Percentiles rank a stretch among this genome's conserved stretches.
Evolutionary conservation across 1,284 basidiomycete genomes (phyloP).

Genomic region (Sutorius eximius): DNA sequence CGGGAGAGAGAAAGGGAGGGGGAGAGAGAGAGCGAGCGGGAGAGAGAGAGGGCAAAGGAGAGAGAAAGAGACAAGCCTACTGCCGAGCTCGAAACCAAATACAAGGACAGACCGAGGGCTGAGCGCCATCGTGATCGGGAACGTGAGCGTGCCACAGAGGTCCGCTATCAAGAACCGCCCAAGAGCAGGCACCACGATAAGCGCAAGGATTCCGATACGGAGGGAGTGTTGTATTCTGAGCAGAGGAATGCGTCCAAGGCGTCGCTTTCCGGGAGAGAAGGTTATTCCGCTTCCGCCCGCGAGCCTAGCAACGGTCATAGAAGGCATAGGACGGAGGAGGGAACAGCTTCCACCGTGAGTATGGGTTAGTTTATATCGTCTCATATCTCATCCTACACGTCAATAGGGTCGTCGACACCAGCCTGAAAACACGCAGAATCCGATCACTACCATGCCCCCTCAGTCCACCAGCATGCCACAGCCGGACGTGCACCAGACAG

Average conservation of each 20-base stretch:
- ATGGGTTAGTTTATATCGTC: constrained; percentile 16
- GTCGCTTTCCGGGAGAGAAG: constrained; percentile 33
- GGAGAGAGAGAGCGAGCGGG: constrained; percentile 13
- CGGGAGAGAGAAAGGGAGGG: constrained; percentile 18
- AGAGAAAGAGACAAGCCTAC: constrained; percentile 21
- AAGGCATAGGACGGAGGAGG: constrained; percentile 36
- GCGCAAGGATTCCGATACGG: constrained; percentile 36
- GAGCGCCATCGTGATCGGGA: constrained; percentile 36
- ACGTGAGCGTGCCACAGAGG: constrained; percentile 28
- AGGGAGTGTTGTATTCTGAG: constrained; percentile 27
- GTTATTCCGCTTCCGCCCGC: constrained; percentile 24
- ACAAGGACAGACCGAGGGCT: constrained; percentile 29
- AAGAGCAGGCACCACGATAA: constrained; percentile 27
- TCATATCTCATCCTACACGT: constrained; percentile 10
- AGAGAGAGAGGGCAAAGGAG: constrained; percentile 17
- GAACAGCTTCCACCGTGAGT: constrained; percentile 28
- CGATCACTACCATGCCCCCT: constrained; percentile 20
- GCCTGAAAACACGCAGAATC: constrained; percentile 32
- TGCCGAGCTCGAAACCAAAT: constrained; percentile 28
- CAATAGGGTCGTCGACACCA: constrained; percentile 33
- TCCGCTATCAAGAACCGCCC: constrained; percentile 25
- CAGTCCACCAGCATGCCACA: constrained; percentile 24
- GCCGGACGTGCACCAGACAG: constrained; percentile 25
- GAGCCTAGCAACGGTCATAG: constrained; percentile 28
- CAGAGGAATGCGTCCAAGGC: constrained; percentile 30